phyloP scores from a whole-genome alignment of 2,329 filamentous ascomycete species.

The Sporothrix sp. region DNA sequence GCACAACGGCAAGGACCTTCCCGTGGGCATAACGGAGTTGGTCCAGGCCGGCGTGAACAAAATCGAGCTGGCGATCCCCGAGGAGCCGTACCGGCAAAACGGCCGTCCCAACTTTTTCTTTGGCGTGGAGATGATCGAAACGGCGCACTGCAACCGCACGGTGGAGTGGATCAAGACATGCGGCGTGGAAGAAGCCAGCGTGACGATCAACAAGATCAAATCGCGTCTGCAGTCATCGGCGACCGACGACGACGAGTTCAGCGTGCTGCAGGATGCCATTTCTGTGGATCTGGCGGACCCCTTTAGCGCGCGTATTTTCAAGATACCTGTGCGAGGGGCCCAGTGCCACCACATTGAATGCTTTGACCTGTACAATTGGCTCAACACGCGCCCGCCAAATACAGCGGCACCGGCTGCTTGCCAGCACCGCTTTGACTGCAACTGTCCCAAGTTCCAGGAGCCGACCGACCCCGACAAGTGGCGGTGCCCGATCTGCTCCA shows the following conservation, averaged over 20 bases:
- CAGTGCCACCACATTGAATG: constrained; percentile 72
- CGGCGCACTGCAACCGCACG: constrained; percentile 38
- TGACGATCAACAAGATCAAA: constrained; percentile 50
- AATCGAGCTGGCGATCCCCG: constrained; percentile 42
- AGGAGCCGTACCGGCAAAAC: constrained; percentile 17
- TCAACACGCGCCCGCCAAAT: constrained; percentile 52
- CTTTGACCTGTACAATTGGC: constrained; percentile 79
- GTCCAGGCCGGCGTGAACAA: constrained; percentile 52
- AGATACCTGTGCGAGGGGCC: constrained; percentile 59
- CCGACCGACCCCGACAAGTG: constrained; percentile 59
- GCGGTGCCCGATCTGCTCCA: constrained; percentile 76
- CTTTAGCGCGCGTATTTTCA: constrained; percentile 55
- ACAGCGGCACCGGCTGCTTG: constrained; percentile 26
- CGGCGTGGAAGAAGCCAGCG: constrained; percentile 32
- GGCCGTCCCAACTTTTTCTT: constrained; percentile 32
- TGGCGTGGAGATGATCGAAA: constrained; percentile 60
- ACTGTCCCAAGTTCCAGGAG: constrained; percentile 30
- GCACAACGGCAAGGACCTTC: constrained; percentile 65
- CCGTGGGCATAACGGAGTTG: constrained; percentile 60
- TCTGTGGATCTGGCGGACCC: constrained; percentile 57
- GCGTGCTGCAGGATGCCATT: constrained; percentile 47
- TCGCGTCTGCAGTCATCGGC: constrained; percentile 25
- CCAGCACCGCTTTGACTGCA: constrained; percentile 27
- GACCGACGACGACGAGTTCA: constrained; percentile 52
- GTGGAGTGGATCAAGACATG: constrained; percentile 29